phyloP scores from a whole-genome alignment of 345 rosid species.

The Lenwebbia sp. region DNA sequence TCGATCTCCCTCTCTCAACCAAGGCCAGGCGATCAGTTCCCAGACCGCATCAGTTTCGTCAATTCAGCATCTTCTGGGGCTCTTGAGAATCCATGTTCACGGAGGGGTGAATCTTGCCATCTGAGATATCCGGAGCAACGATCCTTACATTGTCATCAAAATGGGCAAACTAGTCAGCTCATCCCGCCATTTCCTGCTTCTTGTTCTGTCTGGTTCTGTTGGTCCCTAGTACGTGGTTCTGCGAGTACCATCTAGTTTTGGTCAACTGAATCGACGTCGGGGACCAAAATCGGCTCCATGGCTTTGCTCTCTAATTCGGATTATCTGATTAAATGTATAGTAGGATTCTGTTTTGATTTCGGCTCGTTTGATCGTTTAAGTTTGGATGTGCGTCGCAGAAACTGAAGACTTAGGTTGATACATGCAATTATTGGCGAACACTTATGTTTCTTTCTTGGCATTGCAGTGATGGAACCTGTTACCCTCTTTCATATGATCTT shows the following conservation, averaged over 20 bases:
- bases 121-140: slow-evolving; percentile 70
- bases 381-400: slow-evolving; percentile 27
- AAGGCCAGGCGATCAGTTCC: neutral
- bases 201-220: neutral
- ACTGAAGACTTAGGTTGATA: slow-evolving; percentile 71
- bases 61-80: slow-evolving; percentile 68
- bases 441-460: too few relatives aligned
- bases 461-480: too few relatives aligned
- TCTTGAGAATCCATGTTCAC: slow-evolving; percentile 55
- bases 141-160: slow-evolving; percentile 60
- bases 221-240: neutral
- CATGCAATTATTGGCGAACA: too few relatives aligned
- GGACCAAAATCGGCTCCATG: neutral
- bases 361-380: neutral
- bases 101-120: slow-evolving; percentile 81
- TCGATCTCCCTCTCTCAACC: neutral
- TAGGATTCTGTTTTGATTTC: neutral
- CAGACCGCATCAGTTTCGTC: too few relatives aligned
- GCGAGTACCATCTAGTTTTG: neutral
- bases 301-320: neutral
- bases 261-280: neutral
- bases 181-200: neutral
- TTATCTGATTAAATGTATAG: neutral
- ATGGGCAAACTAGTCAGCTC: slow-evolving; percentile 68
- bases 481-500: too few relatives aligned